phyloP scores from a whole-genome alignment of 768 basidiomycete species.

The Serendipita sp. region DNA sequence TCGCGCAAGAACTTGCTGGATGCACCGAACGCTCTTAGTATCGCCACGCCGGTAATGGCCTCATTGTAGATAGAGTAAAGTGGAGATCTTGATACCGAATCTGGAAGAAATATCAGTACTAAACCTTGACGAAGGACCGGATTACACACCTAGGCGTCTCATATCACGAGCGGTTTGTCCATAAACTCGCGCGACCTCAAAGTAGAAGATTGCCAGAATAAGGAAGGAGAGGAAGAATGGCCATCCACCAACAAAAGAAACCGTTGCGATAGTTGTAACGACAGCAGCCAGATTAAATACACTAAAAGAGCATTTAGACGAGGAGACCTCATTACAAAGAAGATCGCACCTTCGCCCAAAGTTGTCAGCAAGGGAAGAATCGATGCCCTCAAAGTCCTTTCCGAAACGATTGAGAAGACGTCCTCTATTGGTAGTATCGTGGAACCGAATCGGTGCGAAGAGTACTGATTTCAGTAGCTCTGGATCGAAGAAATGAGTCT shows the following conservation, averaged over 20 bases:
- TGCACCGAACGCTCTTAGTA: conserved; percentile 73
- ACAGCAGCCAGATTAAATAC: conserved; percentile 36
- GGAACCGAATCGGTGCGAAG: conserved; percentile 81
- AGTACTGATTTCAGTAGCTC: conserved; percentile 62
- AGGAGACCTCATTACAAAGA: conserved; percentile 13
- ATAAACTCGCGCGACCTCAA: conserved; percentile 30
- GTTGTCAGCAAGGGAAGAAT: conserved; percentile 68
- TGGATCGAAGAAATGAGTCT: conserved; percentile 11
- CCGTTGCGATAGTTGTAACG: conserved; percentile 50
- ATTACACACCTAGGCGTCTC: conserved; percentile 15
- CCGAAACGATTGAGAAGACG: conserved; percentile 71
- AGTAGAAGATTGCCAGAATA: conserved; percentile 47
- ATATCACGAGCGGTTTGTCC: conserved; percentile 62
- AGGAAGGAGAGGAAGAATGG: conserved; percentile 50
- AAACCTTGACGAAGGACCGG: neutral
- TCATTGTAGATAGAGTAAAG: conserved; percentile 37
- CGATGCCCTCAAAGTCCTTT: conserved; percentile 81
- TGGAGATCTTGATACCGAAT: conserved; percentile 31
- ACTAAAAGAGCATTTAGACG: neutral
- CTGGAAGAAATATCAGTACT: conserved; percentile 10
- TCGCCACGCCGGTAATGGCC: conserved; percentile 34
- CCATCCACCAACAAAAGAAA: conserved; percentile 62
- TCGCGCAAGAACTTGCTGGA: conserved; percentile 73
- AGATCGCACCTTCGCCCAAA: conserved; percentile 62
- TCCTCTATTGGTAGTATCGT: conserved; percentile 79